Base-by-base conservation (phyloP, 2,329 filamentous ascomycete genomes). In the Westerdykella aurantiaca region DNA sequence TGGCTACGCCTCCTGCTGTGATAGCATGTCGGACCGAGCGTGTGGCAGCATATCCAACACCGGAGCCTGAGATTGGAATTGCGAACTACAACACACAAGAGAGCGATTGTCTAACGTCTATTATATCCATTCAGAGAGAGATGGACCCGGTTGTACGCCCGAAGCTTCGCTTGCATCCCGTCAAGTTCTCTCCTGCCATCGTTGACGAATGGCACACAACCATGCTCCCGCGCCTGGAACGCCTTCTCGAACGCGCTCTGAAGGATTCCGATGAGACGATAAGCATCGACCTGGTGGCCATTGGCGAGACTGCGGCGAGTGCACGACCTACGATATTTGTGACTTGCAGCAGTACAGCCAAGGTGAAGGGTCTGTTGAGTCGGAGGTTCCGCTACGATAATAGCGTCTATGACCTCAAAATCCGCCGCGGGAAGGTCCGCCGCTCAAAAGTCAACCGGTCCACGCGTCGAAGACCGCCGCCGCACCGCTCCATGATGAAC, bases 211-310 rank as follows among this genome's bases (percentile, higher is more conserved):
- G 86, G 86, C 84, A 89, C 54, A 74, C 72, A 1, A 76, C 76
- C 2, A 68, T 88, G 44, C 86, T 88, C 72, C 83, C 83, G 1
- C 82, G 86, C 47, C 79, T 91, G 48, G 86, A 88, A 60, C 74
- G 80, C 14, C 79, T 86, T 1, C 74, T 89, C 13, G 79, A 82
- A 17, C 77, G 80, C 40, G 87, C 86, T 47, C 82, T 89, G 56
- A 79, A 79, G 50, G 86, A 86, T 53, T 78, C 87, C 39, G 78
- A 82, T 0, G 86, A 91, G 61, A 87, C 85, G 0, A 81, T 88
- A 29, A 86, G 87, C 56, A 88, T 91, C 34, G 85, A 84, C 9
- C 77, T 91, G 1, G 81, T 88, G 47, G 84, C 82, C 0, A 81
- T 89, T 34, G 86, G 86, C 14, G 81, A 85, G 41, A 81, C 80